phyloP scores from a whole-genome alignment of 441 rosid species.

The Biscutella laevigata region DNA sequence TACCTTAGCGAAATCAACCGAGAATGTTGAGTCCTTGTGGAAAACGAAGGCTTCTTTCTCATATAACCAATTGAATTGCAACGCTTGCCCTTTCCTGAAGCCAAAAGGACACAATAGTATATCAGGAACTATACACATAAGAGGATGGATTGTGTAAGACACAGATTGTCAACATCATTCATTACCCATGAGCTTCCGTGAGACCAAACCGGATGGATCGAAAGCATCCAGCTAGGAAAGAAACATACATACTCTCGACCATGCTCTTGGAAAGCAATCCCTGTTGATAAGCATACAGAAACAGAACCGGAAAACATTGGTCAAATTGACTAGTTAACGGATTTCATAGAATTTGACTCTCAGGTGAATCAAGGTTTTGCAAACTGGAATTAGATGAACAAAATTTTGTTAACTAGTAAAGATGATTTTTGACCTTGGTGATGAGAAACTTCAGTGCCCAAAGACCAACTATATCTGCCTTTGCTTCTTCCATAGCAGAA shows the following conservation, averaged over 20 bases:
- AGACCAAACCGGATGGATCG: conserved; percentile 91
- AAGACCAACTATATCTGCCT: conserved; percentile 96
- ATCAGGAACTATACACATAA: conserved; percentile 6
- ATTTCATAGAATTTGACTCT: no score
- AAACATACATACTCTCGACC: conserved; percentile 73
- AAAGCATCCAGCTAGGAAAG: conserved; percentile 89
- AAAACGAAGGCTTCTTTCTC: conserved; percentile 73
- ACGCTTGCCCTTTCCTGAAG: conserved; percentile 78
- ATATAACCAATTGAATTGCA: conserved; percentile 87
- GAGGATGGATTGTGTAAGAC: conserved; percentile 1
- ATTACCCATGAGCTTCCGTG: conserved; percentile 93
- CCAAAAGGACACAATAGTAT: conserved; percentile 1
- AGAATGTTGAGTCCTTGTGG: conserved; percentile 58
- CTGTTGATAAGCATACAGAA: conserved; percentile 37
- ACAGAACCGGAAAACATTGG: no score
- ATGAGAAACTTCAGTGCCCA: conserved; percentile 90
- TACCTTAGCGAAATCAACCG: conserved; percentile 80
- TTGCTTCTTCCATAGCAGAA: conserved; percentile 91
- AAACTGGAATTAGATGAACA: neutral
- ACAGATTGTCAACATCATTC: neutral
- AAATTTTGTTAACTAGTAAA: neutral
- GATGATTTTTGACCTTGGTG: conserved; percentile 39
- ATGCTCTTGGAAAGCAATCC: conserved; percentile 57
- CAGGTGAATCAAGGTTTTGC: no score
- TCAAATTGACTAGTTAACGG: no score